Evolutionary conservation across 1,139 yeast genomes (phyloP), one percentile per base, ranked within the genome.

Genomic region (Blastobotrys persicus): DNA sequence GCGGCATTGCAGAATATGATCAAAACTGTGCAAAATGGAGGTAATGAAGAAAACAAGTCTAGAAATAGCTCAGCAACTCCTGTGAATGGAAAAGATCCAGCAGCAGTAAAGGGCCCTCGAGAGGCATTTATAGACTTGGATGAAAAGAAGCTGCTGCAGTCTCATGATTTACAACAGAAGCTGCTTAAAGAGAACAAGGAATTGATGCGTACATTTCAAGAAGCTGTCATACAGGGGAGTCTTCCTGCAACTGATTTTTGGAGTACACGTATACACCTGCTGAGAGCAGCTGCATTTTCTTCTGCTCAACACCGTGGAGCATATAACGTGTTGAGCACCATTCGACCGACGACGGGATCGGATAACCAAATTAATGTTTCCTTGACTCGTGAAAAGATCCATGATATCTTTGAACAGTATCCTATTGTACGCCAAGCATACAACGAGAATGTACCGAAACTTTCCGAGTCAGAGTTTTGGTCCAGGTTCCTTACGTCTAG

Each of bases 401-500:
- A 81, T 53, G 96, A 88, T 57, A 89, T 94, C 20, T 91, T 92
- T 63, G 88, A 85, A 47, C 96, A 94, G 52, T 92, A 92, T 62
- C 98, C 98, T 0, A 80, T 91, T 33, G 94, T 92, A n/a, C 80
- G 87, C 52, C 83, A 80, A 55, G 98, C 98, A 0, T 92, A 85
- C 63, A 81, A 81, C 55, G 98, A 92, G 53, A 81, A 83, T 53
- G 98, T 94, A 1, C 98, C 98, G 0, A 83, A 84, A 55, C 76
- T 92, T 53, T 77, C 79, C 46, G 98, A 91, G 65, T 92, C 94
- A 34, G 95, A 87, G 62, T 92, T 92, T 60, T 92, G 99, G 98
- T 86, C 95, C n/a, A 74, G 98, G 54, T 94, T 92, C 63, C 92
- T 92, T 73, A 83, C 88, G 60, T 88, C 97, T 1, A 84, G 89